Evolutionary conservation across 2,329 filamentous ascomycete species (phyloP).

Genomic region (Trichoderma brevicompactum): DNA sequence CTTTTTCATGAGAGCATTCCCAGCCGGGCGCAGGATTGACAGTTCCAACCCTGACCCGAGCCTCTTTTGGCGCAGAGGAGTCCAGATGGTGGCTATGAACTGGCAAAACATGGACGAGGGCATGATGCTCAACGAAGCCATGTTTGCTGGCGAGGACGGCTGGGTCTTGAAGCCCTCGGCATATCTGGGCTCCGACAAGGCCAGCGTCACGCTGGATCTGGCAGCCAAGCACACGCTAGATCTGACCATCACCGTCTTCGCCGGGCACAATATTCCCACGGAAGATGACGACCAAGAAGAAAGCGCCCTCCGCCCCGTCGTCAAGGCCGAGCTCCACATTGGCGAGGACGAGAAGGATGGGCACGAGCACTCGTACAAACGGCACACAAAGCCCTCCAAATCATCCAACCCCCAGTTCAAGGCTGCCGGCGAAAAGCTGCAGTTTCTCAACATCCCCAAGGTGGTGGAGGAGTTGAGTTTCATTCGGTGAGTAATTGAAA

Average conservation of each 20-base stretch:
- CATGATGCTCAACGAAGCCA: slow-evolving; percentile 96
- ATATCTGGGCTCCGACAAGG: slow-evolving; percentile 61
- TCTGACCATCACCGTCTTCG: slow-evolving; percentile 73
- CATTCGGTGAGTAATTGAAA: slow-evolving; percentile 61
- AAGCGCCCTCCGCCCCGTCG: slow-evolving; percentile 64
- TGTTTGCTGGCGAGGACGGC: slow-evolving; percentile 86
- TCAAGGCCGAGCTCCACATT: slow-evolving; percentile 81
- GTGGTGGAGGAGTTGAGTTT: slow-evolving; percentile 74
- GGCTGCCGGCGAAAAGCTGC: slow-evolving; percentile 53
- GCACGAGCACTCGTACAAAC: slow-evolving; percentile 63
- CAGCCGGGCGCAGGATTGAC: slow-evolving; percentile 74
- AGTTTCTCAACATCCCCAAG: slow-evolving; percentile 61
- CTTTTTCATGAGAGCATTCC: slow-evolving; percentile 91
- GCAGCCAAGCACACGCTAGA: slow-evolving; percentile 60
- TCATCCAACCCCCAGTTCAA: slow-evolving; percentile 69
- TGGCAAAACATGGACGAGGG: slow-evolving; percentile 95
- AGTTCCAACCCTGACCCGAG: slow-evolving; percentile 96
- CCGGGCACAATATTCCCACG: slow-evolving; percentile 69
- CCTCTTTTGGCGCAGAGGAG: slow-evolving; percentile 87
- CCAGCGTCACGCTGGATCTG: slow-evolving; percentile 48
- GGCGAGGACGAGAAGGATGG: slow-evolving; percentile 53
- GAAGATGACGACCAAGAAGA: slow-evolving; percentile 40
- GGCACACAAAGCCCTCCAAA: slow-evolving; percentile 58
- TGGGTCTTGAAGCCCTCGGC: slow-evolving; percentile 85
- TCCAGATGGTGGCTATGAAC: slow-evolving; percentile 97